A percentile compares a stretch with the other conserved stretches of the same genome.
Conservation (phyloP, 495 filamentous ascomycete genomes). For the Friedmanniomyces endolithicus region DNA sequence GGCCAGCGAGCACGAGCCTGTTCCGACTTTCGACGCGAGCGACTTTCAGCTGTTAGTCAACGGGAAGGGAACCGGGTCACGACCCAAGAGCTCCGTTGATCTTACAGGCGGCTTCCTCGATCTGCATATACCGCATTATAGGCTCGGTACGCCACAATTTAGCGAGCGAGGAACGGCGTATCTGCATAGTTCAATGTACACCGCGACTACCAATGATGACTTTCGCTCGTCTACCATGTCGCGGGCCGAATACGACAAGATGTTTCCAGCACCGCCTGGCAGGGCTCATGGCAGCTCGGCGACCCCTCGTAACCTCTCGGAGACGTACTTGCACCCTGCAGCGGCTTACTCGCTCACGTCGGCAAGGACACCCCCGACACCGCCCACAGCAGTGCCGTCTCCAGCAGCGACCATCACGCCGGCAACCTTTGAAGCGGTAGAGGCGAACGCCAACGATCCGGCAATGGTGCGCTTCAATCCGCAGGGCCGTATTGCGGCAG, state of each 20-base stretch:
- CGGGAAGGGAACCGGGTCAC: slow-evolving; percentile 52
- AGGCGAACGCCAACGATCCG: slow-evolving; percentile 59
- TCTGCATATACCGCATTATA: slow-evolving; percentile 75
- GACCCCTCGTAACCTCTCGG: slow-evolving; percentile 31
- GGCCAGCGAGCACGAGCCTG: slow-evolving; percentile 31
- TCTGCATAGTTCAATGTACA: slow-evolving; percentile 61
- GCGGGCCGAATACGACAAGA: slow-evolving; percentile 34
- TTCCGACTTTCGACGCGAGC: slow-evolving; percentile 56
- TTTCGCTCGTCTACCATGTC: slow-evolving; percentile 43
- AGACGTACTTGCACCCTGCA: slow-evolving; percentile 21
- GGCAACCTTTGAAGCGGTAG: slow-evolving; percentile 66
- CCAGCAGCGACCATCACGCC: background rate
- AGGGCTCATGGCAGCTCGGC: slow-evolving; percentile 24
- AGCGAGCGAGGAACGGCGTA: slow-evolving; percentile 65
- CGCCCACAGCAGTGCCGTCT: background rate
- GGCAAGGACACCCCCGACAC: slow-evolving; percentile 23
- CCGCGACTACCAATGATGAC: slow-evolving; percentile 43
- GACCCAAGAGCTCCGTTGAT: slow-evolving; percentile 57
- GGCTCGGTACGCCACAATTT: slow-evolving; percentile 72
- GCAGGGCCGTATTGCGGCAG: slow-evolving; percentile 68
- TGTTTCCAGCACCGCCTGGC: slow-evolving; percentile 34
- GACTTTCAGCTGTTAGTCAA: slow-evolving; percentile 40
- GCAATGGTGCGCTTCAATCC: slow-evolving; percentile 74
- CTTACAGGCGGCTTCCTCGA: slow-evolving; percentile 49
- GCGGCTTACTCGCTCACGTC: slow-evolving; percentile 33